Evolutionary conservation across 176 grass and related monocot species (phyloP).

Genomic region (Carex cristatella): DNA sequence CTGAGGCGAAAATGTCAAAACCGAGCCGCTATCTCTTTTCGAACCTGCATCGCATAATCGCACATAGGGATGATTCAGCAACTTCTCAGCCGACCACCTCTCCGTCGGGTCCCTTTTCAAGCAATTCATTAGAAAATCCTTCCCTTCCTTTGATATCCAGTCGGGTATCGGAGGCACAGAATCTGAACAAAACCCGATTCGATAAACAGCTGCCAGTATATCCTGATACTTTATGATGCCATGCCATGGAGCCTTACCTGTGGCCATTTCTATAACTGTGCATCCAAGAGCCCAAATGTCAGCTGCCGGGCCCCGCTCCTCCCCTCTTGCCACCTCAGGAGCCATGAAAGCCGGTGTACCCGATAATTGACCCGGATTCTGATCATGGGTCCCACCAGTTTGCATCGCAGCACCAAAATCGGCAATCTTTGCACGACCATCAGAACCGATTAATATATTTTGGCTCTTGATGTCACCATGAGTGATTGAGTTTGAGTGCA

Average conservation of each 20-base stretch:
- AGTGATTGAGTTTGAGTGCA: slow-evolving; percentile 45
- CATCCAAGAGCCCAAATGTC: slow-evolving; percentile 42
- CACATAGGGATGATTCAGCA: slow-evolving; percentile 25
- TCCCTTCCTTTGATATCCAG: slow-evolving; percentile 29
- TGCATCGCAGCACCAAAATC: slow-evolving; percentile 65
- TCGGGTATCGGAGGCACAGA: slow-evolving; percentile 25
- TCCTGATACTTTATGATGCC: slow-evolving; percentile 16
- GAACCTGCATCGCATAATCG: neutral
- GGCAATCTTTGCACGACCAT: slow-evolving; percentile 53
- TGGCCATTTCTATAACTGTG: slow-evolving; percentile 41
- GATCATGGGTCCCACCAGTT: neutral
- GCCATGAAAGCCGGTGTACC: slow-evolving; percentile 26
- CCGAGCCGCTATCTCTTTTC: neutral
- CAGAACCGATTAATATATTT: slow-evolving; percentile 55
- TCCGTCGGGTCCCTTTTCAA: slow-evolving; percentile 27
- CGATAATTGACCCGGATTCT: neutral
- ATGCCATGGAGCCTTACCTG: slow-evolving; percentile 34
- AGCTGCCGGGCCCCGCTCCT: slow-evolving; percentile 21
- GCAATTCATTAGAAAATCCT: slow-evolving; percentile 36
- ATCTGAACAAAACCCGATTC: slow-evolving; percentile 32
- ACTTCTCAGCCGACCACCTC: slow-evolving; percentile 28
- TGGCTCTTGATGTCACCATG: slow-evolving; percentile 65
- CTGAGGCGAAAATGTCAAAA: slow-evolving; percentile 32
- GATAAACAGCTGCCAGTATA: slow-evolving; percentile 22
- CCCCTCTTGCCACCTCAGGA: slow-evolving; percentile 30